A percentile compares a stretch with the other conserved stretches of the same genome.
Evolutionary conservation across 176 grass and related monocot genomes (phyloP).

Genomic region (Raddia distichophylla): DNA sequence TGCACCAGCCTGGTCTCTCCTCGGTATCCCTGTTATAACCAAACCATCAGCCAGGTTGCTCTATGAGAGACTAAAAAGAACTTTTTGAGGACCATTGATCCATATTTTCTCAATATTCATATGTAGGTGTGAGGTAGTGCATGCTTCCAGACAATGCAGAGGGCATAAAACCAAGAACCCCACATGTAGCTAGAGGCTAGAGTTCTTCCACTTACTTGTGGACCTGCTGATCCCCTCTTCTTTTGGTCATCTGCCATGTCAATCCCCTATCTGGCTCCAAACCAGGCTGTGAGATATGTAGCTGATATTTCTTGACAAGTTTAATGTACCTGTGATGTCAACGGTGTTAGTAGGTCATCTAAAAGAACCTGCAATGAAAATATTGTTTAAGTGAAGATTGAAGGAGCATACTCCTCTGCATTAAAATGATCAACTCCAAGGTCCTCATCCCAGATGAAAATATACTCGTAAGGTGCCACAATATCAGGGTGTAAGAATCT

Average conservation of each 20-base stretch:
- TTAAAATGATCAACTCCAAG: constrained; percentile 93
- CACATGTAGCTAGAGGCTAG: constrained; percentile 22
- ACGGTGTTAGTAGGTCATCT: constrained; percentile 8
- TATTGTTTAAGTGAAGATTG: background rate
- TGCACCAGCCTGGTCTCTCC: constrained; percentile 84
- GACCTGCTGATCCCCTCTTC: constrained; percentile 83
- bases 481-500: constrained; percentile 97
- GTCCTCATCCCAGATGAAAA: constrained; percentile 98
- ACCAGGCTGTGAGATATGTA: constrained; percentile 95
- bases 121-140: constrained; percentile 2
- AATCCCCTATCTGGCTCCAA: constrained; percentile 76
- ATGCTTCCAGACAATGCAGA: background rate
- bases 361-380: background rate
- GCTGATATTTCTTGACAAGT: constrained; percentile 82
- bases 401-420: constrained; percentile 70
- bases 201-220: constrained; percentile 70
- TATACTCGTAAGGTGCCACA: constrained; percentile 77
- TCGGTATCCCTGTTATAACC: constrained; percentile 66
- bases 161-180: background rate
- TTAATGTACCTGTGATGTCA: constrained; percentile 48
- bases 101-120: constrained; percentile 8
- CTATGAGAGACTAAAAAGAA: constrained; percentile 31
- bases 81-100: background rate
- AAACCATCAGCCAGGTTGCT: constrained; percentile 24
- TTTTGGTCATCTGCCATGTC: constrained; percentile 96